phyloP scores from a whole-genome alignment of 75 land plant species.

The Sequoia sempervirens region DNA sequence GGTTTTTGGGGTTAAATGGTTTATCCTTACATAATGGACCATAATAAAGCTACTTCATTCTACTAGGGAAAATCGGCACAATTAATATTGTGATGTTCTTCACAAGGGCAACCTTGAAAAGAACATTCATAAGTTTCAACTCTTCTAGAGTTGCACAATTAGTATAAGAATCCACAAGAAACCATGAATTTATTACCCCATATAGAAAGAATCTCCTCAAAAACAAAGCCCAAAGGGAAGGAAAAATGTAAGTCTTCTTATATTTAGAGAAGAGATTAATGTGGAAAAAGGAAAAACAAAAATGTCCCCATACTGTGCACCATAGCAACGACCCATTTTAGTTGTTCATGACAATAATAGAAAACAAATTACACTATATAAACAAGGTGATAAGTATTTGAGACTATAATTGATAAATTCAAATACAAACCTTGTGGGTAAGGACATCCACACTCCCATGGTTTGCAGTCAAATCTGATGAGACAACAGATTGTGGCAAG shows the following conservation, averaged over 20 bases:
- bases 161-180: background rate
- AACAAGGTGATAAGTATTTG: background rate
- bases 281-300: background rate
- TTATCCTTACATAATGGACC: background rate
- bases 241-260: background rate
- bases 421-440: conserved; percentile 43
- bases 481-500: conserved; percentile 67
- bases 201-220: background rate
- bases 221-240: background rate
- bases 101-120: background rate
- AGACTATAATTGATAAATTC: background rate
- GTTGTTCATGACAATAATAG: background rate
- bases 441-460: conserved; percentile 77
- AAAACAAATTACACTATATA: background rate
- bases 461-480: conserved; percentile 84
- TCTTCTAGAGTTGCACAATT: background rate
- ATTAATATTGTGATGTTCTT: background rate
- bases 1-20: too few relatives aligned
- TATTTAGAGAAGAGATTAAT: background rate
- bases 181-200: background rate
- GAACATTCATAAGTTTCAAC: background rate
- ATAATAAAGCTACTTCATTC: background rate
- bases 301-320: background rate
- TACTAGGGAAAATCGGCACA: background rate
- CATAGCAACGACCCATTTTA: background rate